Evolutionary conservation across 2,329 filamentous ascomycete genomes (phyloP), one percentile per base, ranked within the genome.

Genomic region (Fusarium tricinctum): DNA sequence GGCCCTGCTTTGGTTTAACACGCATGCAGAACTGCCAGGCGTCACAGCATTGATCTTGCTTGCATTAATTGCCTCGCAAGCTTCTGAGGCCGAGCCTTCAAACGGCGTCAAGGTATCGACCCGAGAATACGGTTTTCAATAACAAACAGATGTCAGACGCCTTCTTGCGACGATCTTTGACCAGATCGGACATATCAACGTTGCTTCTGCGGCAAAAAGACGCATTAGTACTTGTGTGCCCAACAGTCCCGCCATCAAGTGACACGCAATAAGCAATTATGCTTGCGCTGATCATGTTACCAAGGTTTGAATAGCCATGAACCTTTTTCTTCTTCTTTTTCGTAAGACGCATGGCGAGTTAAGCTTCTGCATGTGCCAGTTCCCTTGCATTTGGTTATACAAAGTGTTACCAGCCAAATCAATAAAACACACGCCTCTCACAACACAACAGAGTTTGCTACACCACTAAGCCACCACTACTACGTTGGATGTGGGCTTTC

Each of bases 111-210:
- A 38, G 59, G n/a, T 52, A 42, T 26, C n/a, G 32, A 51, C 40
- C 30, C 49, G 22, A 51, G 20, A 14, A 22, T 35, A 13, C 15
- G 40, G 48, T 48, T 51, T 20, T 46, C 23, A 17, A 65, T 38
- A 63, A 54, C 44, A 22, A 40, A 48, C 22, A 62, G 32, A 35
- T 67, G 57, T 49, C 43, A 63, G 43, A 62, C 56, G 57, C 45
- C 60, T 48, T 35, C 39, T 35, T 20, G n/a, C 15, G 58, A 14
- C 39, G 53, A 64, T 68, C 58, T 55, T 50, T 40, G 28, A 53
- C 46, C 9, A 43, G 60, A 50, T 15, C 22, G 50, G 66, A 54
- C 40, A 40, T 54, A 43, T 46, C 15, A 46, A 12, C 28, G 10
- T 46, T 20, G 40, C 28, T 22, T 47, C 47, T 38, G 17, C 19